phyloP scores from a whole-genome alignment of 2,329 filamentous ascomycete genomes.

The Lecanicillium sp. region DNA sequence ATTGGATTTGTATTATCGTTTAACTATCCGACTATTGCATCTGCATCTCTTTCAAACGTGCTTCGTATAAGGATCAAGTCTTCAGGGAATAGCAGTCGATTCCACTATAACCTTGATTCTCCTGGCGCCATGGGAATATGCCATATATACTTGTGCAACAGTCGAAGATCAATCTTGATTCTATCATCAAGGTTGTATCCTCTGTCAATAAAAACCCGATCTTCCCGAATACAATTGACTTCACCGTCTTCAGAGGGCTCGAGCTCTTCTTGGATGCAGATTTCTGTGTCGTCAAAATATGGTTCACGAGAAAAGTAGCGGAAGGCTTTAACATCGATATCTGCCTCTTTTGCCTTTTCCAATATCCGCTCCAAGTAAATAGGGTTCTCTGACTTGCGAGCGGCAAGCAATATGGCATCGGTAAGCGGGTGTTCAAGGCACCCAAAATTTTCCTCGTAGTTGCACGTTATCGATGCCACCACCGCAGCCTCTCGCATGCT shows the following conservation, averaged over 20 bases:
- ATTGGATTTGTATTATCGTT: too few relatives aligned
- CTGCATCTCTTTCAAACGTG: too few relatives aligned
- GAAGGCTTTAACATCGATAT: neutral
- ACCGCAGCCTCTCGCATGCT: constrained; percentile 3
- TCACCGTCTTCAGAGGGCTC: constrained; percentile 3
- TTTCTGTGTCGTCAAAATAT: neutral
- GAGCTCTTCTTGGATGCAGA: neutral
- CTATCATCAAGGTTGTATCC: neutral
- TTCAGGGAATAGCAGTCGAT: too few relatives aligned
- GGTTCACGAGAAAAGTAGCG: neutral
- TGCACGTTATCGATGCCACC: constrained; percentile 6
- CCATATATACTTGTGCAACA: constrained; percentile 7
- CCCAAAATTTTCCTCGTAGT: constrained; percentile 3
- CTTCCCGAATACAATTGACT: neutral
- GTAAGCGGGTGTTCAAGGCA: neutral
- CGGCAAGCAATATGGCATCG: constrained; percentile 4
- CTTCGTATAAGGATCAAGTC: too few relatives aligned
- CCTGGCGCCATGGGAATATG: constrained; percentile 1
- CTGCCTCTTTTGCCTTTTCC: constrained; percentile 1
- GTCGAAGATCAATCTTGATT: neutral
- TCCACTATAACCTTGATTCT: neutral
- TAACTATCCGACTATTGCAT: too few relatives aligned
- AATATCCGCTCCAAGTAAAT: neutral
- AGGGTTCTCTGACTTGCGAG: constrained; percentile 3
- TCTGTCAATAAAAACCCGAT: neutral